Evolutionary conservation across 176 grass and related monocot genomes (phyloP).

Genomic region (maize (Zea mays)): DNA sequence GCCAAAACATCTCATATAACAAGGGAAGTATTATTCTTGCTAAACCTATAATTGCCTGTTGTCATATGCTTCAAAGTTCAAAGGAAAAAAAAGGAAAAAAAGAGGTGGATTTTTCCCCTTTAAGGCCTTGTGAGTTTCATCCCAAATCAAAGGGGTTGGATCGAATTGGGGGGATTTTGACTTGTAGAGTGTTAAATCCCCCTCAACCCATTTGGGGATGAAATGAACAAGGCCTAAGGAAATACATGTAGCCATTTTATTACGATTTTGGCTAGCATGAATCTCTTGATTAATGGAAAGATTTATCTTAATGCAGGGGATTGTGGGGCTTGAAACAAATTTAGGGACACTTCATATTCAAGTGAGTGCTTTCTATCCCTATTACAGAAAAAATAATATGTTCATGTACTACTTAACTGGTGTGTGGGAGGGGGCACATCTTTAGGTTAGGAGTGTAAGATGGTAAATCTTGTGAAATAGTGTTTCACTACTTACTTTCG

Average conservation of each 20-base stretch:
- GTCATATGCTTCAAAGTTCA: background rate
- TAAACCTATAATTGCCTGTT: background rate
- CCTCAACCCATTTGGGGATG: background rate
- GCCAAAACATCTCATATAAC: background rate
- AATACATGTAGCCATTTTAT: background rate
- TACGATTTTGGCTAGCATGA: constrained; percentile 1
- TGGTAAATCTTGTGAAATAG: background rate
- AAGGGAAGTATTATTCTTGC: constrained; percentile 4
- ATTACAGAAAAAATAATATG: background rate
- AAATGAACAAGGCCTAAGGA: background rate
- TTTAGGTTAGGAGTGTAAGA: background rate
- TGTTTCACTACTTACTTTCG: background rate
- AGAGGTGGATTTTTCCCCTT: background rate
- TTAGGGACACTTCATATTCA: constrained; percentile 72
- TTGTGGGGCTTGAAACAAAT: constrained; percentile 78
- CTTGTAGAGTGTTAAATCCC: no score
- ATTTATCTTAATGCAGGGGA: constrained; percentile 52
- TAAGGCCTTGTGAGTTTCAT: background rate
- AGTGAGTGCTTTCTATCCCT: constrained; percentile 45
- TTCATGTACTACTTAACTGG: background rate
- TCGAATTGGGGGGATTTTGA: no score
- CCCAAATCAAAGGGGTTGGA: background rate
- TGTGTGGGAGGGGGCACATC: no score
- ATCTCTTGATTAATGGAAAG: constrained; percentile 1
- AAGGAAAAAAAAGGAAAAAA: background rate